Percentiles rank a stretch among this genome's conserved stretches.
phyloP scores from a whole-genome alignment of 2,329 filamentous ascomycete genomes.

The Talaromyces sp. region DNA sequence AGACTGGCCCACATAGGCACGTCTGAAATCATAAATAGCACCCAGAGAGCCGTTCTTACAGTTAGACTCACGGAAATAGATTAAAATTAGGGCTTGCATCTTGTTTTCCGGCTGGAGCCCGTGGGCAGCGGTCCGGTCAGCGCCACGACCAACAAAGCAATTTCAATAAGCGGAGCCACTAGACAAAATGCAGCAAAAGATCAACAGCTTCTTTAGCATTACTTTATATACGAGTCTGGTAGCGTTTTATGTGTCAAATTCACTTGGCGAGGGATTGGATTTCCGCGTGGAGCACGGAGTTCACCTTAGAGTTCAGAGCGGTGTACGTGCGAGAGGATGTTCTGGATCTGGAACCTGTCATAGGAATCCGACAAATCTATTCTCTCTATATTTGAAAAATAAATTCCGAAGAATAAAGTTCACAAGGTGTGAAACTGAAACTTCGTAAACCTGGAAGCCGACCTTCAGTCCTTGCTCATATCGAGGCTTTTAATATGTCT shows the following conservation, averaged over 20 bases:
- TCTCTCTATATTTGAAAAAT: background rate
- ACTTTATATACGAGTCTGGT: background rate
- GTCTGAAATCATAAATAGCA: background rate
- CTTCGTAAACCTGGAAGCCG: background rate
- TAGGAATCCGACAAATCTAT: background rate
- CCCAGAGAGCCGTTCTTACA: background rate
- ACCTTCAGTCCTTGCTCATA: background rate
- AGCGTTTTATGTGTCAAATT: background rate
- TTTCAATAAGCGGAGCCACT: background rate
- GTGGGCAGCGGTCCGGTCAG: background rate
- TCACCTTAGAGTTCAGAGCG: background rate
- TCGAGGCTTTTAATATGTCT: background rate
- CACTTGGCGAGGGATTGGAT: background rate
- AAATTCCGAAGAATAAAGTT: background rate
- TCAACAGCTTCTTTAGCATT: background rate
- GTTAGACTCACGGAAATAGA: background rate
- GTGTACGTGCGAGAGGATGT: background rate
- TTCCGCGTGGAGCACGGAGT: background rate
- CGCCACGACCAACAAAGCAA: background rate
- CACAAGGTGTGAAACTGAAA: background rate
- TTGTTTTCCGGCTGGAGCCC: background rate
- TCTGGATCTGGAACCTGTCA: background rate
- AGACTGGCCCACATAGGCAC: background rate
- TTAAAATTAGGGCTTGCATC: background rate
- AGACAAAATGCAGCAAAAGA: background rate